A percentile compares a stretch with the other conserved stretches of the same genome.
phyloP scores from a whole-genome alignment of 345 rosid species.

The Eutrema heterophyllum region DNA sequence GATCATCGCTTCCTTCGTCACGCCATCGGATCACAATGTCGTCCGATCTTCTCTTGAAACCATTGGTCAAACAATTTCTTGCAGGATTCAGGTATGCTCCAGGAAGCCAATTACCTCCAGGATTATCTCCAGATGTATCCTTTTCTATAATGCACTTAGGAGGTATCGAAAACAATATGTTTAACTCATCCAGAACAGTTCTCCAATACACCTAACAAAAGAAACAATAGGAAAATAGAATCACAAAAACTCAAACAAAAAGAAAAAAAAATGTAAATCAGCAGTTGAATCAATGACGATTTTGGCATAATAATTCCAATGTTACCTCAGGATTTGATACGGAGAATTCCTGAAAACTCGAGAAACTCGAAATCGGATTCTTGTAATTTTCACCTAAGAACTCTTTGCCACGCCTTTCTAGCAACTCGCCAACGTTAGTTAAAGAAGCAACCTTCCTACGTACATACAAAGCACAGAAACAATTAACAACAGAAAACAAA shows the following conservation, averaged over 20 bases:
- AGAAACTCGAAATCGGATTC: constrained; percentile 79
- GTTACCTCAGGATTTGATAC: constrained; percentile 80
- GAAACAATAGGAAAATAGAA: constrained; percentile 2
- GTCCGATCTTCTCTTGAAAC: constrained; percentile 46
- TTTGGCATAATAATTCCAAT: background rate
- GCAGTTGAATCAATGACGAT: background rate
- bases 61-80: constrained; percentile 53
- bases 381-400: constrained; percentile 64
- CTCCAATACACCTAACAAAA: constrained; percentile 73
- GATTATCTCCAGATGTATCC: constrained; percentile 37
- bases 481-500: no score
- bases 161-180: constrained; percentile 52
- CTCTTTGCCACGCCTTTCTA: constrained; percentile 69
- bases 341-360: constrained; percentile 80
- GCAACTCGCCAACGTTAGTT: constrained; percentile 66
- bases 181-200: constrained; percentile 62
- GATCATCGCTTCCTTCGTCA: constrained; percentile 71
- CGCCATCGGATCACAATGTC: constrained; percentile 77
- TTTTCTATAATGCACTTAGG: constrained; percentile 55
- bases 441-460: constrained; percentile 52
- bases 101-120: constrained; percentile 93
- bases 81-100: constrained; percentile 84
- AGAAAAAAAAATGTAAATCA: background rate
- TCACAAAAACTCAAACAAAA: background rate
- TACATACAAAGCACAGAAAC: background rate